Conservation (phyloP, 202 grass and related monocot species). For the Saccharum hybrid region DNA sequence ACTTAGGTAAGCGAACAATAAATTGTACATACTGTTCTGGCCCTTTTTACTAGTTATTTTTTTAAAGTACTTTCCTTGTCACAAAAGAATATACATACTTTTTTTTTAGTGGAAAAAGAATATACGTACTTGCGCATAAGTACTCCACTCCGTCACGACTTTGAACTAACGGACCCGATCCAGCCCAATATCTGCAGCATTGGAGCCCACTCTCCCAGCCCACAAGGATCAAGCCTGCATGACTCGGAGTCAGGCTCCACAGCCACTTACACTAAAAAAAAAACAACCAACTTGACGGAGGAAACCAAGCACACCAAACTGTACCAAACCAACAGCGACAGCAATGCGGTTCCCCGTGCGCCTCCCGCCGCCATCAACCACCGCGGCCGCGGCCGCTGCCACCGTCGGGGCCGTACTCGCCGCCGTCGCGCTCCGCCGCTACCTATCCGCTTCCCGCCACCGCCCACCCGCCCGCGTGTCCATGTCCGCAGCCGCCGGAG, state of each 20-base stretch:
- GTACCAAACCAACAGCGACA: background rate
- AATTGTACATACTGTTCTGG: no score
- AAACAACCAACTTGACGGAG: slow-evolving; percentile 2
- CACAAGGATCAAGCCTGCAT: background rate
- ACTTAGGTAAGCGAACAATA: no score
- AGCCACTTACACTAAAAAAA: background rate
- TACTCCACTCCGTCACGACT: background rate
- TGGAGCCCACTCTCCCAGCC: background rate
- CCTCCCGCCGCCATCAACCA: slow-evolving; percentile 42
- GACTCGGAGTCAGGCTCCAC: background rate
- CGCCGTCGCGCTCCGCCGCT: slow-evolving; percentile 39
- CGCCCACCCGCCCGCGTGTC: background rate
- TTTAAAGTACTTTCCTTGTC: no score
- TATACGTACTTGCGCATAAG: no score
- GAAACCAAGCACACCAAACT: slow-evolving; percentile 13
- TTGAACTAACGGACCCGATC: no score
- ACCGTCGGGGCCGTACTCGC: slow-evolving; percentile 32
- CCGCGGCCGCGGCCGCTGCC: slow-evolving; percentile 12
- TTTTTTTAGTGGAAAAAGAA: no score
- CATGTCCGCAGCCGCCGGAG: slow-evolving; percentile 7
- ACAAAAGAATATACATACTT: no score
- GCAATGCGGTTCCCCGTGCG: slow-evolving; percentile 52
- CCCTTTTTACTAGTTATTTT: no score
- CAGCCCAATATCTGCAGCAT: background rate
- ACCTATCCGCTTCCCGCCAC: background rate